A percentile compares a stretch with the other conserved stretches of the same genome.
These are phyloP conservation scores for Pythium apleroticum DNA, from an alignment of 352 stramenopile species.

Conservation along the genomic window DNA sequence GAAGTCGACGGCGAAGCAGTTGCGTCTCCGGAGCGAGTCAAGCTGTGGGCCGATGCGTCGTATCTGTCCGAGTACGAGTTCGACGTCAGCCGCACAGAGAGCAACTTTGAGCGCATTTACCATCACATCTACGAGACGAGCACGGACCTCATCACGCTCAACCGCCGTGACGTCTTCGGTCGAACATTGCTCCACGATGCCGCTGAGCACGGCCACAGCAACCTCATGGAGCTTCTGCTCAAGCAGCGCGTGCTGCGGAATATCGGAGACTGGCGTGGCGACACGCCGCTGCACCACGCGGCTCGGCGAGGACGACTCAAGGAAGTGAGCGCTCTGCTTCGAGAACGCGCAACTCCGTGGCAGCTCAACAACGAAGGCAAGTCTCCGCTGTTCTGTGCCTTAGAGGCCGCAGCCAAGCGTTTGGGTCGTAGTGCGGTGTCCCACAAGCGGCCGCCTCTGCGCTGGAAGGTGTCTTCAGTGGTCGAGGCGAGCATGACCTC, in stretches of 20 bases:
- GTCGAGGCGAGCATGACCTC: background rate
- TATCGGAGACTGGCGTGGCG: slow-evolving; percentile 36
- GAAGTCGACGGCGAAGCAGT: background rate
- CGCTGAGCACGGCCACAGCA: slow-evolving; percentile 50
- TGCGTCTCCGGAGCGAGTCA: background rate
- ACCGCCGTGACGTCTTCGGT: slow-evolving; percentile 48
- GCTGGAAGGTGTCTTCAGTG: slow-evolving; percentile 2
- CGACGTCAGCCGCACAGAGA: slow-evolving; percentile 48
- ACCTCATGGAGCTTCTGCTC: slow-evolving; percentile 53
- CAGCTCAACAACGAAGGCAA: slow-evolving; percentile 50
- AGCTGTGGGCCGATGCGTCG: slow-evolving; percentile 29
- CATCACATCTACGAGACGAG: slow-evolving; percentile 41
- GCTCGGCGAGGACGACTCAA: slow-evolving; percentile 43
- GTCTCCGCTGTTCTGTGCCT: slow-evolving; percentile 48
- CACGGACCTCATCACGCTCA: slow-evolving; percentile 47
- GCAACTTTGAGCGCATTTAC: slow-evolving; percentile 59
- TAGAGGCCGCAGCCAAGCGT: slow-evolving; percentile 44
- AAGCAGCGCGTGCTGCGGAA: slow-evolving; percentile 48
- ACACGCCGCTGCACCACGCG: slow-evolving; percentile 62
- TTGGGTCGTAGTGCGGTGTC: slow-evolving; percentile 6
- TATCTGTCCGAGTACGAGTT: slow-evolving; percentile 66
- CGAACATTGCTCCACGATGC: slow-evolving; percentile 66
- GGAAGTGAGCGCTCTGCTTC: slow-evolving; percentile 53
- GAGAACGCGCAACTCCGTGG: slow-evolving; percentile 39
- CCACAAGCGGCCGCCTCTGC: slow-evolving; percentile 17